Conservation (phyloP, 1,284 basidiomycete species). For the Thelephora terrestris region DNA sequence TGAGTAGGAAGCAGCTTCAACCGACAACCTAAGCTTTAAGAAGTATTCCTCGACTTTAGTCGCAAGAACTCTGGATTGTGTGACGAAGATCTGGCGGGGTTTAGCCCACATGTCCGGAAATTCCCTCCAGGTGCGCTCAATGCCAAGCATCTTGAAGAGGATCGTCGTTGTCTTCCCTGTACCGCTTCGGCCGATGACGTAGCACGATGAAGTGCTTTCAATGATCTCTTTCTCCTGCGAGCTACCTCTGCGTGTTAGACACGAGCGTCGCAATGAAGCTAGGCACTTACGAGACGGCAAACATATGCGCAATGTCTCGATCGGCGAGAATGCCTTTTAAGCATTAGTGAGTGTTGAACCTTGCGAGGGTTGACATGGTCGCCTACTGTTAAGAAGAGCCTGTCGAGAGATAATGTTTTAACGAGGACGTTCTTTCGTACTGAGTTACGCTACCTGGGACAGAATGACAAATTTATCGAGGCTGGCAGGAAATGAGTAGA, state of each 20-base stretch:
- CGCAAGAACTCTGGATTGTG: constrained; percentile 55
- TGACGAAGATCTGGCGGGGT: constrained; percentile 63
- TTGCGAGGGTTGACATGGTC: too few species aligned
- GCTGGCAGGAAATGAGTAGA: constrained; percentile 21
- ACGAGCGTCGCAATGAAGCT: too few species aligned
- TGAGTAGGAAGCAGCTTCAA: too few species aligned
- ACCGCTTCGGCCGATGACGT: constrained; percentile 24
- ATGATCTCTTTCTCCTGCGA: constrained; percentile 51
- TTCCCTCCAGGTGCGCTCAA: constrained; percentile 41
- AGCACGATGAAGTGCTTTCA: constrained; percentile 50
- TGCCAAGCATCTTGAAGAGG: constrained; percentile 62
- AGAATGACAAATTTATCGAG: constrained; percentile 57
- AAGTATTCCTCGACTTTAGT: constrained; percentile 61
- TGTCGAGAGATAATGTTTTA: constrained; percentile 13
- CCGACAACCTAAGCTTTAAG: too few species aligned
- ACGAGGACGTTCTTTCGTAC: too few species aligned
- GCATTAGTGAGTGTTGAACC: too few species aligned
- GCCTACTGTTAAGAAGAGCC: constrained; percentile 44
- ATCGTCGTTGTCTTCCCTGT: constrained; percentile 59
- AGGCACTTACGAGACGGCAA: constrained; percentile 46
- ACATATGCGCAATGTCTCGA: constrained; percentile 36
- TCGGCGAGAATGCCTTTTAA: constrained; percentile 39
- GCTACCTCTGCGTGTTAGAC: too few species aligned
- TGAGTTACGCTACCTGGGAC: constrained; percentile 44
- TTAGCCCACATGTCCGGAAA: constrained; percentile 16